Percentiles rank a stretch among this genome's conserved stretches.
These are phyloP conservation scores for Mycena galericulata DNA, from an alignment of 768 basidiomycete genomes.

Conservation along the genomic window DNA sequence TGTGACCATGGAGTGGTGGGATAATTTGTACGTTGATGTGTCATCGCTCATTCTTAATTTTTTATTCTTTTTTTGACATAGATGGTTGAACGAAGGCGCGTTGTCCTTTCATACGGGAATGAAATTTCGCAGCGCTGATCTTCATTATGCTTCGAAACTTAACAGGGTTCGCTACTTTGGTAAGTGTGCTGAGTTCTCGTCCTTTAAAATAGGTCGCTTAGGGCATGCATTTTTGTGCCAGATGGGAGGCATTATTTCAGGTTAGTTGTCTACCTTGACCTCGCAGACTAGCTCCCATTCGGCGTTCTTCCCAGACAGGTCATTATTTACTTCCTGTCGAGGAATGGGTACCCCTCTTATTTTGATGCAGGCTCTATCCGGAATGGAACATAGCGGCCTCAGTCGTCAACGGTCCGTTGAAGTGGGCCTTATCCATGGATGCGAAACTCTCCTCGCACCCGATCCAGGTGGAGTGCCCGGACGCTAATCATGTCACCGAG, in stretches of 20 bases:
- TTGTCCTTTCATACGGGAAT: not conserved
- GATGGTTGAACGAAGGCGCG: conserved; percentile 28
- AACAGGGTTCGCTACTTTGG: conserved; percentile 17
- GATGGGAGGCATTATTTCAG: conserved; percentile 9
- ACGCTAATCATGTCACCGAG: conserved; percentile 68
- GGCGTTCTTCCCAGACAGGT: conserved; percentile 1
- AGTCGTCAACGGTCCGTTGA: conserved; percentile 66
- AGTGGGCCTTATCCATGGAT: conserved; percentile 68
- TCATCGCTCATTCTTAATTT: too few species aligned
- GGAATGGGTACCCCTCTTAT: too few species aligned
- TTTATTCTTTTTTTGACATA: not conserved
- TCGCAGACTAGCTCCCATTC: not conserved
- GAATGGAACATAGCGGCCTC: conserved; percentile 71
- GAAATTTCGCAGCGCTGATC: too few species aligned
- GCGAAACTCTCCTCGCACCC: conserved; percentile 74
- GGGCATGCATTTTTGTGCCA: not conserved
- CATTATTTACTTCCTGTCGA: too few species aligned
- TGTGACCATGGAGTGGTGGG: conserved; percentile 78
- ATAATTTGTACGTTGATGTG: conserved; percentile 54
- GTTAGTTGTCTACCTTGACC: not conserved
- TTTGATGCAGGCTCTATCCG: conserved; percentile 45
- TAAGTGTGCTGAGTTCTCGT: not conserved
- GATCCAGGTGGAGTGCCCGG: conserved; percentile 73
- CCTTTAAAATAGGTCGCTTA: too few species aligned
- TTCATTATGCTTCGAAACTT: too few species aligned